Conservation (phyloP, 2,329 filamentous ascomycete genomes). For the Sporothrix euskadiensis region DNA sequence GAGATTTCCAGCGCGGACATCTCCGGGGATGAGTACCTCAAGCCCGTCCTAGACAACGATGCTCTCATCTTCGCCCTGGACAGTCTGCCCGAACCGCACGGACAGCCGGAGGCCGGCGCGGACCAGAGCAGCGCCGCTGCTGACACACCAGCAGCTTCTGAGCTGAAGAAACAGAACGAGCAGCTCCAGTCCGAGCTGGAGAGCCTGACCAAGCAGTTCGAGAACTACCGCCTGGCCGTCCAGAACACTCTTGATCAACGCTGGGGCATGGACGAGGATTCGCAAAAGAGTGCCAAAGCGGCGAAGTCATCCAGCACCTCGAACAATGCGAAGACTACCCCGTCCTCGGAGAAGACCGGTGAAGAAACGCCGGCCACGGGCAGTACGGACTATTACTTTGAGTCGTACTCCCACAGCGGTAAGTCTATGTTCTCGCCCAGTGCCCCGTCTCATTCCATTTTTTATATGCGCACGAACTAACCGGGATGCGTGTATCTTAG, state of each 20-base stretch:
- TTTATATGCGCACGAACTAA: background rate
- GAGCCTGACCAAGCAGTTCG: slow-evolving; percentile 60
- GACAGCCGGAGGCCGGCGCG: slow-evolving; percentile 42
- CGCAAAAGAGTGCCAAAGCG: slow-evolving; percentile 35
- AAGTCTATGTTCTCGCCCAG: slow-evolving; percentile 33
- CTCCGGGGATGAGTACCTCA: slow-evolving; percentile 76
- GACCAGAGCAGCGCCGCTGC: background rate
- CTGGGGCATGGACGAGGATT: slow-evolving; percentile 56
- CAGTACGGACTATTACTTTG: slow-evolving; percentile 53
- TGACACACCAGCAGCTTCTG: background rate
- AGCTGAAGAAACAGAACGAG: slow-evolving; percentile 51
- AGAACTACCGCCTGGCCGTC: slow-evolving; percentile 64
- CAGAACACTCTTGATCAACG: slow-evolving; percentile 67
- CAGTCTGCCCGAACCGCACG: slow-evolving; percentile 58
- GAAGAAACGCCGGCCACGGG: slow-evolving; percentile 39
- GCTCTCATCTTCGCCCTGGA: slow-evolving; percentile 85
- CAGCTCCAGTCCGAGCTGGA: slow-evolving; percentile 63
- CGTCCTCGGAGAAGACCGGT: slow-evolving; percentile 34
- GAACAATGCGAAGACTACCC: background rate
- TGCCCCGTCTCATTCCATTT: background rate
- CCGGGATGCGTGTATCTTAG: slow-evolving; percentile 43
- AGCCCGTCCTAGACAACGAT: slow-evolving; percentile 85
- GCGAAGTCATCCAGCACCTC: background rate
- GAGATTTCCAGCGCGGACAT: slow-evolving; percentile 64
- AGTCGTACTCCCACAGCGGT: slow-evolving; percentile 66